Conservation (phyloP, 805 yeast species). For the Pichia gijzeniarum region DNA sequence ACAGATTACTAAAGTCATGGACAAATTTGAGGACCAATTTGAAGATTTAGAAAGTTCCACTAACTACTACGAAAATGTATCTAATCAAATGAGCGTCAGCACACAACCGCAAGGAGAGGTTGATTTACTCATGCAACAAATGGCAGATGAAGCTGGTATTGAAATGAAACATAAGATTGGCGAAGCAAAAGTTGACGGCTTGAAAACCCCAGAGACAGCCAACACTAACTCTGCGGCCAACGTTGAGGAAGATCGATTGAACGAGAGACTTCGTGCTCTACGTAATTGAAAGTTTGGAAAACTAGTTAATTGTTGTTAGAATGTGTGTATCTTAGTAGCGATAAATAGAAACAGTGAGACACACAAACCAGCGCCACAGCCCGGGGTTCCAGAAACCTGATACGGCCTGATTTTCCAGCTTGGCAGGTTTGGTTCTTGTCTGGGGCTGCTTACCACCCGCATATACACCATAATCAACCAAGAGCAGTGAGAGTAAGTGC, state of each 20-base stretch:
- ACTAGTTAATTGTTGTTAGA: too few species aligned
- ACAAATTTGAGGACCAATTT: conserved; percentile 91
- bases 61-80: conserved; percentile 86
- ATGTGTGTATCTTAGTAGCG: neutral
- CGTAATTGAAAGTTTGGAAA: conserved; percentile 38
- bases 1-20: conserved; percentile 90
- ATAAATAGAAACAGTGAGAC: too few species aligned
- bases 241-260: conserved; percentile 63
- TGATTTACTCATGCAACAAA: conserved; percentile 80
- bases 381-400: too few species aligned
- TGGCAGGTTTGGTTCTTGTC: neutral
- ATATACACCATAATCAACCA: too few species aligned
- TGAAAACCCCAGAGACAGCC: conserved; percentile 27
- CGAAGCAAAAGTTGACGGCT: conserved; percentile 47
- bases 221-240: conserved; percentile 39
- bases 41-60: conserved; percentile 94
- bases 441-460: too few species aligned
- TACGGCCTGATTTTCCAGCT: too few species aligned
- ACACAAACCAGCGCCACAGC: neutral
- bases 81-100: conserved; percentile 80
- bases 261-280: conserved; percentile 84
- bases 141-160: conserved; percentile 96
- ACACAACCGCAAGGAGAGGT: conserved; percentile 94
- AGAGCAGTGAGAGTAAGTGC: too few species aligned
- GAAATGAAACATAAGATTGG: conserved; percentile 80